Conservation (phyloP, 495 filamentous ascomycete species). For the Lophiostoma macrostomum region DNA sequence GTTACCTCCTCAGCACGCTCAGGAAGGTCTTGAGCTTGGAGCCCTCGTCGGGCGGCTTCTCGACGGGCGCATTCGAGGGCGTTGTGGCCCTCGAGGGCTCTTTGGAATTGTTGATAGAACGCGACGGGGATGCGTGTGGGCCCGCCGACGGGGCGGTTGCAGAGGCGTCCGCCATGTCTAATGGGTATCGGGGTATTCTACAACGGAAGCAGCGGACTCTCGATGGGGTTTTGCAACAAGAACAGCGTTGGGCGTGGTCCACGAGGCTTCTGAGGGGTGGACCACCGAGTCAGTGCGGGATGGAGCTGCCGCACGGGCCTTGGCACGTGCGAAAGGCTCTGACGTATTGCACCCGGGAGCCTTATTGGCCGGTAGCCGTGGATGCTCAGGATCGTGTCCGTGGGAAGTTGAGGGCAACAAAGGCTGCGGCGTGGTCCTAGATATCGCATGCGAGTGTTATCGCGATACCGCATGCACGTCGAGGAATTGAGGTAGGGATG, state of each 20-base stretch:
- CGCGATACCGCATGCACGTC: slow-evolving; percentile 3
- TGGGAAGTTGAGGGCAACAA: neutral
- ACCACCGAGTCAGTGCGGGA: slow-evolving; percentile 4
- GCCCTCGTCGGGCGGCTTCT: slow-evolving; percentile 72
- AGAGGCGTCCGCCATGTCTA: slow-evolving; percentile 17
- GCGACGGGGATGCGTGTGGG: slow-evolving; percentile 6
- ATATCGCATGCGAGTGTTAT: slow-evolving; percentile 8
- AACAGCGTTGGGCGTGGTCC: neutral
- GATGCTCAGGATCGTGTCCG: neutral
- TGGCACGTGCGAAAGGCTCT: slow-evolving; percentile 11
- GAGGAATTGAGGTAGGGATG: slow-evolving; percentile 11
- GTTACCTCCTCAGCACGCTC: slow-evolving; percentile 72
- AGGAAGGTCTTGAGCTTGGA: slow-evolving; percentile 83
- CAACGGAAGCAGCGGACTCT: neutral
- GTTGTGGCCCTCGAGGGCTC: slow-evolving; percentile 29
- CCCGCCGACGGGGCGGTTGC: slow-evolving; percentile 6
- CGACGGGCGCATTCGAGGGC: slow-evolving; percentile 38
- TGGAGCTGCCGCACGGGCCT: slow-evolving; percentile 9
- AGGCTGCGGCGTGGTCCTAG: neutral
- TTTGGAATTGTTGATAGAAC: slow-evolving; percentile 12
- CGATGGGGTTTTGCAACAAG: neutral
- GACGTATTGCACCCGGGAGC: neutral
- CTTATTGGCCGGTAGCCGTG: neutral
- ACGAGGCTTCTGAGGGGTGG: neutral
- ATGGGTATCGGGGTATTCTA: neutral